Evolutionary conservation across 164 flowering plant genomes (phyloP).

Genomic region (Liriodendron chinense): DNA sequence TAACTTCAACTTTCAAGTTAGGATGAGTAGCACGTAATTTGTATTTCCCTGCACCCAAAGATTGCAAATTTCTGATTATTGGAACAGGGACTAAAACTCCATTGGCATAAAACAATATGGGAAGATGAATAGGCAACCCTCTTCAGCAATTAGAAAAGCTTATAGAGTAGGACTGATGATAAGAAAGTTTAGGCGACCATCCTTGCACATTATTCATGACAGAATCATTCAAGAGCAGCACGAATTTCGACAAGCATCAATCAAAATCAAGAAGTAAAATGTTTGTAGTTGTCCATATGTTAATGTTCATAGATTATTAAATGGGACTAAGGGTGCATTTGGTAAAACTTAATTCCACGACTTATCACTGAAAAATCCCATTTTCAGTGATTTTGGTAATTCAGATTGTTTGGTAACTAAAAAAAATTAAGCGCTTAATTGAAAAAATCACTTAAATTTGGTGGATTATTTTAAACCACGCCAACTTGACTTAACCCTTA

Average conservation of each 20-base stretch:
- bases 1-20: slow-evolving; percentile 62
- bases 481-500: no score
- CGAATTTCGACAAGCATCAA: neutral
- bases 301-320: neutral
- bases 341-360: no score
- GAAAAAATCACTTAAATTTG: no score
- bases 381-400: no score
- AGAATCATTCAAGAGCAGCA: neutral
- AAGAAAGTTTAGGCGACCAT: neutral
- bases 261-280: neutral
- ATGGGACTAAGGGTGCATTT: no score
- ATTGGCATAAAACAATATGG: neutral
- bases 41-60: slow-evolving; percentile 62
- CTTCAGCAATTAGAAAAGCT: neutral
- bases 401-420: no score
- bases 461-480: no score
- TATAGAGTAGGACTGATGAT: neutral
- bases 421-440: no score
- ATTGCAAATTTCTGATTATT: neutral
- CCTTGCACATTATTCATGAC: neutral
- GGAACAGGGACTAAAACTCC: neutral
- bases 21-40: slow-evolving; percentile 70
- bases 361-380: no score
- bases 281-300: neutral
- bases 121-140: neutral